Percentiles rank a stretch among this genome's conserved stretches.
Conservation (phyloP, 805 yeast species). For the Cyberlindnera sargentensis region DNA sequence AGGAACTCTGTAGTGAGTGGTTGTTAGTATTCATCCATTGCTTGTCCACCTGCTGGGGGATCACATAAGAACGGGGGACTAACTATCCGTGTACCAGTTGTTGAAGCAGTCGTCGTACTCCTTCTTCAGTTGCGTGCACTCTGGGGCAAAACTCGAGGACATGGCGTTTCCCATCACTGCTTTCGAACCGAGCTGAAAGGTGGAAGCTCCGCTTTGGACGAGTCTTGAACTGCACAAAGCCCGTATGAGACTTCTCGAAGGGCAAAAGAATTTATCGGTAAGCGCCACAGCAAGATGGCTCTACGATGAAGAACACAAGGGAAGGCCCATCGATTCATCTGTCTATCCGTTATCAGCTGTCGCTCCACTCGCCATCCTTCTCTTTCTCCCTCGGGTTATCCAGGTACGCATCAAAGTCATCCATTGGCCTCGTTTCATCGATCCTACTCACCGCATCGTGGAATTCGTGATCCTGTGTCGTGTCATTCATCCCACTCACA, state of each 20-base stretch:
- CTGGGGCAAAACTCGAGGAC: slow-evolving; percentile 94
- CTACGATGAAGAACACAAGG: no score
- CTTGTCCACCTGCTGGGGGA: no score
- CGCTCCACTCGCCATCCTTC: slow-evolving; percentile 16
- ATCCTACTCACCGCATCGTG: slow-evolving; percentile 5
- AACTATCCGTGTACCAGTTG: slow-evolving; percentile 86
- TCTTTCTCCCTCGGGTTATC: slow-evolving; percentile 11
- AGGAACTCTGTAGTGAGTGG: slow-evolving; percentile 39
- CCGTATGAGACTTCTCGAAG: no score
- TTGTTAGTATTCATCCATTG: not conserved
- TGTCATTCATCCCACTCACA: slow-evolving; percentile 22
- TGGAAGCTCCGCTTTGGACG: no score
- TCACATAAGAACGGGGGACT: slow-evolving; percentile 14
- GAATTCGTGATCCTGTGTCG: slow-evolving; percentile 10
- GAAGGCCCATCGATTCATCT: no score
- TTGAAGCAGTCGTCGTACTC: slow-evolving; percentile 91
- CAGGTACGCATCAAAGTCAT: slow-evolving; percentile 21
- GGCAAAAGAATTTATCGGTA: no score
- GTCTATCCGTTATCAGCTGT: slow-evolving; percentile 1
- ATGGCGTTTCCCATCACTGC: slow-evolving; percentile 56
- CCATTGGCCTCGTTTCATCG: slow-evolving; percentile 2
- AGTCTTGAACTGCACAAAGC: no score
- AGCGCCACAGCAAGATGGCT: no score
- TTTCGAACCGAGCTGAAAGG: not conserved
- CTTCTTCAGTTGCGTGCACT: slow-evolving; percentile 81